phyloP scores from a whole-genome alignment of 1,139 yeast genomes.

The Saccharomyces pastorianus region DNA sequence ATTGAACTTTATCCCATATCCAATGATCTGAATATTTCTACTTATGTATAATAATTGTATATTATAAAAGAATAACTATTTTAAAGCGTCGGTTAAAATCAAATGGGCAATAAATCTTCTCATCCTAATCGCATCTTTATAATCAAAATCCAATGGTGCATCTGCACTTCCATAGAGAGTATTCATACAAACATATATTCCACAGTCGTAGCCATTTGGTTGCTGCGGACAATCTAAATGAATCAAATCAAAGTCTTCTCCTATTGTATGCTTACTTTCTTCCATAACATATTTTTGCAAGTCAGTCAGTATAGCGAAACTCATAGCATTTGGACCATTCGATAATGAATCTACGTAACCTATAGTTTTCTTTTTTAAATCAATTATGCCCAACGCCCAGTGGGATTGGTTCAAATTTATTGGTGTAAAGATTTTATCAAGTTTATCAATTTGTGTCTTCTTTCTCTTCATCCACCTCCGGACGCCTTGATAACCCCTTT shows the following conservation, averaged over 20 bases:
- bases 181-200: constrained; percentile 82
- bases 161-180: constrained; percentile 53
- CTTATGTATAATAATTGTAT: not conserved
- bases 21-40: not conserved
- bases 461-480: constrained; percentile 85
- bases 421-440: constrained; percentile 69
- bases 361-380: constrained; percentile 51
- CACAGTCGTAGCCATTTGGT: constrained; percentile 87
- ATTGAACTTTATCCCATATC: not conserved
- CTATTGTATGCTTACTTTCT: constrained; percentile 41
- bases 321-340: constrained; percentile 40
- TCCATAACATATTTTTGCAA: constrained; percentile 54
- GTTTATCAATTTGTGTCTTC: constrained; percentile 55
- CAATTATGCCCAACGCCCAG: constrained; percentile 85
- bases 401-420: constrained; percentile 76
- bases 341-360: constrained; percentile 70
- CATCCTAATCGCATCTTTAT: constrained; percentile 60
- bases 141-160: constrained; percentile 46
- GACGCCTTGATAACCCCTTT: constrained; percentile 74
- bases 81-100: constrained; percentile 15
- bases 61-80: not conserved
- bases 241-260: constrained; percentile 33
- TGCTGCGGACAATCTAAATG: constrained; percentile 68
- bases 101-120: constrained; percentile 56
- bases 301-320: constrained; percentile 46